These are phyloP conservation scores for Phaeolepiota aurea DNA, from an alignment of 768 basidiomycete genomes.

Conservation along the genomic window DNA sequence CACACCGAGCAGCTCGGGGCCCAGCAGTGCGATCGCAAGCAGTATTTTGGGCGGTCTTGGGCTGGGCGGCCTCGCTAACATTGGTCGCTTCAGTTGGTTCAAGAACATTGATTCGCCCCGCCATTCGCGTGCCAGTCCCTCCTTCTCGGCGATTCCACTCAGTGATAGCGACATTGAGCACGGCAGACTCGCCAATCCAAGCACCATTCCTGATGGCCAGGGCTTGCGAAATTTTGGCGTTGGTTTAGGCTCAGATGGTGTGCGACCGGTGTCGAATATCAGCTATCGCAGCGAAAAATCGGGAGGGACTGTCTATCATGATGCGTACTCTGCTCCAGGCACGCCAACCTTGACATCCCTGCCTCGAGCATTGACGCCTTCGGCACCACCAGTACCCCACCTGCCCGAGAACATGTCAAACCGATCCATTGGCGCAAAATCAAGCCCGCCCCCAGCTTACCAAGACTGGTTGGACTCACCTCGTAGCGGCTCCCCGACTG, in stretches of 20 bases:
- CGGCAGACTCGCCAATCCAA: constrained; percentile 26
- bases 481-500: not conserved
- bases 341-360: constrained; percentile 32
- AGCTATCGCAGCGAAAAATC: constrained; percentile 47
- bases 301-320: constrained; percentile 54
- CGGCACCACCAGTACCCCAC: constrained; percentile 11
- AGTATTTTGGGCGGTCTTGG: constrained; percentile 32
- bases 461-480: not conserved
- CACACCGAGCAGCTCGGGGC: constrained; percentile 8
- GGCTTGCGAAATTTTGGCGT: constrained; percentile 19
- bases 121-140: constrained; percentile 11
- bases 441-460: constrained; percentile 16
- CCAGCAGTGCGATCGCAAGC: constrained; percentile 9
- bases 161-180: constrained; percentile 41
- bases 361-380: constrained; percentile 40
- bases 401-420: not conserved
- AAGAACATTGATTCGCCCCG: constrained; percentile 21
- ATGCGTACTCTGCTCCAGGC: constrained; percentile 47
- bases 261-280: constrained; percentile 49
- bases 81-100: constrained; percentile 57
- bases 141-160: constrained; percentile 14
- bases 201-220: constrained; percentile 13
- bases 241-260: constrained; percentile 28
- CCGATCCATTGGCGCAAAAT: constrained; percentile 3
- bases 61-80: constrained; percentile 36